Base-by-base conservation (phyloP, 1,284 basidiomycete species). In the Sanghuangporus baumii region DNA sequence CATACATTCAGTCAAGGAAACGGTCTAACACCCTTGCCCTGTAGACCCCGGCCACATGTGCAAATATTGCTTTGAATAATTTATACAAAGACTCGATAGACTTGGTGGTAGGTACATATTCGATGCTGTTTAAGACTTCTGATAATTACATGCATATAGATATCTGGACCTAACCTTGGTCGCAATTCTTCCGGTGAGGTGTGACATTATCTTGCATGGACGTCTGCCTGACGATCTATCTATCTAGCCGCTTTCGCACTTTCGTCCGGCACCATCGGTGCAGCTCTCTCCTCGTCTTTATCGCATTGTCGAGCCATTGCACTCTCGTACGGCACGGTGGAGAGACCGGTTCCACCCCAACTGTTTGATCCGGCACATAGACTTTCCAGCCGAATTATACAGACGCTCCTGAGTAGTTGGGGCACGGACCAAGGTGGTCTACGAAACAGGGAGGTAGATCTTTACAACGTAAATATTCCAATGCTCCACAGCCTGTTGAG, bases 261-360 rank as follows among this genome's bases (percentile, higher is more conserved):
- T 47, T 94, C 92, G 0, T 94, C 92, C 20, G 95, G 95, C 0
- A 97, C 95, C 1, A 81, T 97, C 65, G 94, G 95, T 46, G 94
- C 93, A 1, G 91, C 94, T 1, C 78, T 96, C 69, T 89, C 91
- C 14, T 86, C 88, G 1, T 86, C 93, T 1, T 75, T 96, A 54
- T 88, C 90, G 31, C 78, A 82, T 66, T 77, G 80, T 50, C 82
- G 89, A 56, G 80, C 91, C 34, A 90, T 93, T 67, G 87, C 91
- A 0, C 71, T 97, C 36, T 94, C 91, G 0, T 97, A 94, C 72
- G 94, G 93, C 37, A 91, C 84, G 20, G 86, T 96, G 62, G 73
- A 81, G 47, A 81, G 85, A 66, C 91, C 91, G 3, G 88, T 88
- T 11, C 87, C 92, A 0, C 67, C 73, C 3, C 68, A 76, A 8